A percentile compares a stretch with the other conserved stretches of the same genome.
phyloP scores from a whole-genome alignment of 2,329 filamentous ascomycete genomes.

The Myriangium duriaei region DNA sequence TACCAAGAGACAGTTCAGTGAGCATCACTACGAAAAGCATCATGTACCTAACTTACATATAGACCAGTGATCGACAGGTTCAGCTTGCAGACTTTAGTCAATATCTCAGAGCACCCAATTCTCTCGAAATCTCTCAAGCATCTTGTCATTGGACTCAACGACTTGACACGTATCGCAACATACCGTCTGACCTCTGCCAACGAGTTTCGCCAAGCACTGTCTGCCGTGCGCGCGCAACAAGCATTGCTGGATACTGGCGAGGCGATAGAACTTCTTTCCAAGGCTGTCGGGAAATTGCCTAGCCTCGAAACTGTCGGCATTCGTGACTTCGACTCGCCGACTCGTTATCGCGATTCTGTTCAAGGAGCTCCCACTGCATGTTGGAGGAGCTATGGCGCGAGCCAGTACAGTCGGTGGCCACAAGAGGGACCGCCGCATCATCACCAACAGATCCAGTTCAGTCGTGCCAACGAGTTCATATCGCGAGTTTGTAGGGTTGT shows the following conservation, averaged over 20 bases:
- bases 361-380: slow-evolving; percentile 14
- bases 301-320: slow-evolving; percentile 46
- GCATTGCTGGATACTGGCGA: slow-evolving; percentile 30
- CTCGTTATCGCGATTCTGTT: slow-evolving; percentile 38
- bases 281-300: slow-evolving; percentile 43
- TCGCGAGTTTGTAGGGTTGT: background rate
- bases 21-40: background rate
- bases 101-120: slow-evolving; percentile 28
- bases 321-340: slow-evolving; percentile 43
- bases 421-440: background rate
- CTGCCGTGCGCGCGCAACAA: slow-evolving; percentile 9
- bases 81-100: slow-evolving; percentile 42
- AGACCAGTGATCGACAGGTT: slow-evolving; percentile 39
- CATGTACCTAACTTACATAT: background rate
- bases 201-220: slow-evolving; percentile 14
- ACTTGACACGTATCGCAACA: slow-evolving; percentile 7
- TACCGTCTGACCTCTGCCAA: background rate
- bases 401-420: slow-evolving; percentile 9
- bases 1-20: slow-evolving; percentile 48
- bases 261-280: slow-evolving; percentile 41
- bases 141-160: slow-evolving; percentile 39
- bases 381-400: slow-evolving; percentile 46
- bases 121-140: slow-evolving; percentile 30
- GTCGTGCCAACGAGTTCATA: background rate
- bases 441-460: background rate